Evolutionary conservation across 441 rosid genomes (phyloP).

Genomic region (Pelargonium fulgidum): DNA sequence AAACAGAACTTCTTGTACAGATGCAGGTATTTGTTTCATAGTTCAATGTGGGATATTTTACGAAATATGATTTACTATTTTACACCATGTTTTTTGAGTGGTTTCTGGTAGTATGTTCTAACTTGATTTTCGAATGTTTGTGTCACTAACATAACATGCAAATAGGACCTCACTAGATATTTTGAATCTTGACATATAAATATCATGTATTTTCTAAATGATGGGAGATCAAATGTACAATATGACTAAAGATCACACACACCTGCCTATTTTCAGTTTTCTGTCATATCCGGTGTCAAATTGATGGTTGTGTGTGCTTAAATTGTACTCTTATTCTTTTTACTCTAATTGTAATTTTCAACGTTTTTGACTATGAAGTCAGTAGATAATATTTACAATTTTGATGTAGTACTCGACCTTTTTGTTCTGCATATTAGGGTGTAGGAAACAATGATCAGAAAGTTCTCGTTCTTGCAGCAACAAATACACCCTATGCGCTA

Average conservation of each 20-base stretch:
- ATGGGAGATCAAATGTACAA: background rate
- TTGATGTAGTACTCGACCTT: conserved; percentile 6
- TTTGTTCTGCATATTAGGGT: conserved; percentile 47
- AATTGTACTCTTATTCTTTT: background rate
- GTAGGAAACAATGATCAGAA: conserved; percentile 91
- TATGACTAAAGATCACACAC: background rate
- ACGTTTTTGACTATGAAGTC: background rate
- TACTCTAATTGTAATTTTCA: background rate
- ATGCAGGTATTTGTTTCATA: conserved; percentile 67
- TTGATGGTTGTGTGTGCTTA: background rate
- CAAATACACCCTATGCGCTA: conserved; percentile 93
- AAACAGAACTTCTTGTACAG: conserved; percentile 98
- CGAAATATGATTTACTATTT: background rate
- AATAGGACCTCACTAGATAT: background rate
- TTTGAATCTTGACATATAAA: background rate
- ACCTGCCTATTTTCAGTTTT: background rate
- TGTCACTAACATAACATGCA: background rate
- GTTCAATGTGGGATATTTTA: conserved; percentile 4
- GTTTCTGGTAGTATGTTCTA: background rate
- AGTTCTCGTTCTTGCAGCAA: conserved; percentile 97
- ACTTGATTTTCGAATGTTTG: background rate
- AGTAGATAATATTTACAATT: background rate
- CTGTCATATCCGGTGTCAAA: background rate
- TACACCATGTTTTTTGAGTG: background rate
- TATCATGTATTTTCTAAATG: background rate